Conservation (phyloP, 1,284 basidiomycete species). For the Phaffia rhodozyma region DNA sequence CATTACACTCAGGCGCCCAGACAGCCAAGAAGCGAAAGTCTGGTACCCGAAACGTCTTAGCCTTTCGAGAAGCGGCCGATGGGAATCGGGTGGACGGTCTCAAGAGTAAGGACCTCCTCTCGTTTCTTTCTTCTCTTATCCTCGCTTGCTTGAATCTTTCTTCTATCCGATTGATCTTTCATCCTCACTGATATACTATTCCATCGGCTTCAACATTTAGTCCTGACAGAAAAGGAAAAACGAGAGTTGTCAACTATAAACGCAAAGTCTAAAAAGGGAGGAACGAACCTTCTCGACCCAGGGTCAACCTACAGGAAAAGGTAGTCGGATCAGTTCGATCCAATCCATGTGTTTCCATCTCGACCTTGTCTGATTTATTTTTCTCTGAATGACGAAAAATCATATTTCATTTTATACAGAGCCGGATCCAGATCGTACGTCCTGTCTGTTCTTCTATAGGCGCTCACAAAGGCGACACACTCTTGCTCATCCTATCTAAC, state of each 20-base stretch:
- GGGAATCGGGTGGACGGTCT: not conserved
- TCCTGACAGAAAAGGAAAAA: constrained; percentile 1
- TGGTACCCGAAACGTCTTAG: not conserved
- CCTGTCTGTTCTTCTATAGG: not conserved
- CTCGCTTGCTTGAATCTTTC: not conserved
- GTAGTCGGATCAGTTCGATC: not conserved
- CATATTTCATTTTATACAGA: not conserved
- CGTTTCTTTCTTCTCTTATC: not conserved
- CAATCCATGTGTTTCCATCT: not conserved
- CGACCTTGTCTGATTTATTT: not conserved
- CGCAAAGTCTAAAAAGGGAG: not conserved
- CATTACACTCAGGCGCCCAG: not conserved
- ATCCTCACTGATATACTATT: too few species aligned
- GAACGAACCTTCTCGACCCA: not conserved
- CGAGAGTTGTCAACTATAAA: not conserved
- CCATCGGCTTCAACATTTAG: not conserved
- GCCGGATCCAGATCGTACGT: not conserved
- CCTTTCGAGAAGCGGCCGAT: not conserved
- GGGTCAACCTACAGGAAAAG: not conserved
- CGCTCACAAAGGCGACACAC: not conserved
- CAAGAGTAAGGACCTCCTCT: not conserved
- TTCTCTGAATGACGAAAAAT: not conserved
- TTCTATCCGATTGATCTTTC: not conserved
- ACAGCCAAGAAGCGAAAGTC: constrained; percentile 1
- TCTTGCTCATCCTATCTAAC: not conserved